phyloP scores from a whole-genome alignment of 495 filamentous ascomycete species.

The Bacidia gigantensis region DNA sequence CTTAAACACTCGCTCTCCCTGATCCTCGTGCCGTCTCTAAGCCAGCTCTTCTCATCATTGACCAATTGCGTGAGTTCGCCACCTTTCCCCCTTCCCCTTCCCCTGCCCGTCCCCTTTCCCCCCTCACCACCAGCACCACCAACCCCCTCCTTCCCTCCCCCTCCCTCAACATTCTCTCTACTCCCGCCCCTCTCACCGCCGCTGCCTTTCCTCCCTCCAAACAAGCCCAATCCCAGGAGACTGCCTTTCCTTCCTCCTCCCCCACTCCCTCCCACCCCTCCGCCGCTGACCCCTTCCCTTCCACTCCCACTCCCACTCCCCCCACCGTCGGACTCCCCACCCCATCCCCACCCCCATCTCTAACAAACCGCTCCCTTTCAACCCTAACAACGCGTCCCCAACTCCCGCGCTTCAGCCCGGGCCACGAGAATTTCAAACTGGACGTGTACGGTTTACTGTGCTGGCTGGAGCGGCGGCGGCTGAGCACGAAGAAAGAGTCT shows the following conservation, averaged over 20 bases:
- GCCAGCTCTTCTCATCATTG: not conserved
- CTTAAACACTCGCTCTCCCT: not conserved
- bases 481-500: slow-evolving; percentile 7
- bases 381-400: not conserved
- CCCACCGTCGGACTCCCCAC: not conserved
- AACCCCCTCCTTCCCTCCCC: not conserved
- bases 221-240: not conserved
- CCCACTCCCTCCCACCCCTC: not conserved
- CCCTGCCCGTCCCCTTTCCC: too few relatives aligned
- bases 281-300: not conserved
- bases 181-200: not conserved
- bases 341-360: not conserved
- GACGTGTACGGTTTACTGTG: not conserved
- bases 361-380: not conserved
- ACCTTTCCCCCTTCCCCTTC: too few relatives aligned
- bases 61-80: not conserved
- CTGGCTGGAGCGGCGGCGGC: not conserved
- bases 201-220: not conserved
- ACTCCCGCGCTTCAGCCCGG: not conserved
- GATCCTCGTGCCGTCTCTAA: not conserved
- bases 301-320: not conserved
- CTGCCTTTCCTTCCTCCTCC: not conserved
- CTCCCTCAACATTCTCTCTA: not conserved
- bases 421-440: not conserved
- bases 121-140: not conserved